These are phyloP conservation scores for Beauveria bassiana DNA, from an alignment of 2,329 filamentous ascomycete species.

Conservation along the genomic window DNA sequence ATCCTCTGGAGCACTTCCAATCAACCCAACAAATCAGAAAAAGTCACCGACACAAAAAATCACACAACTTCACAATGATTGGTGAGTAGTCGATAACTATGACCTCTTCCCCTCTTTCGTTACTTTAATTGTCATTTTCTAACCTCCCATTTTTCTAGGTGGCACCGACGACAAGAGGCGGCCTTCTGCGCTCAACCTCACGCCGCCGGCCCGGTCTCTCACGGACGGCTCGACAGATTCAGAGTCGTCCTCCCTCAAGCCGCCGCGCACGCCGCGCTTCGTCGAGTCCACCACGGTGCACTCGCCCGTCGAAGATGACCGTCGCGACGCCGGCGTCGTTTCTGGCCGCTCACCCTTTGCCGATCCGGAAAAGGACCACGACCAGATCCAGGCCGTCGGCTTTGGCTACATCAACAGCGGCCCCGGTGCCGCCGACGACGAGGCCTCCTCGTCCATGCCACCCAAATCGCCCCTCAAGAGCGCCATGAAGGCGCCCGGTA, in stretches of 20 bases:
- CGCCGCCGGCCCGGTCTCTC: conserved; percentile 39
- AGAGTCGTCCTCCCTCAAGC: conserved; percentile 51
- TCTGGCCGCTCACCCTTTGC: conserved; percentile 45
- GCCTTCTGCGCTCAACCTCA: conserved; percentile 47
- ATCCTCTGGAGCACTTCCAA: background rate
- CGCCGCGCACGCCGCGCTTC: conserved; percentile 69
- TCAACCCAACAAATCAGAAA: background rate
- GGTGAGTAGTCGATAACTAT: background rate
- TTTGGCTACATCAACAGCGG: conserved; percentile 78
- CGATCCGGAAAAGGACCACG: conserved; percentile 41
- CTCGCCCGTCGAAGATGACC: conserved; percentile 56
- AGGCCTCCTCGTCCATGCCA: conserved; percentile 47
- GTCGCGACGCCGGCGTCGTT: conserved; percentile 17
- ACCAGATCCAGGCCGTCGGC: conserved; percentile 76
- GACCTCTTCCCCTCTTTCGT: conserved; percentile 11
- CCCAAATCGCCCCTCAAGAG: conserved; percentile 77
- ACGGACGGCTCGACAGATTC: conserved; percentile 45
- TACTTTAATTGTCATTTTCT: background rate
- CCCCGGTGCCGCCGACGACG: conserved; percentile 45
- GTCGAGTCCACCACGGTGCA: conserved; percentile 73
- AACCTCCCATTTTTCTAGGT: conserved; percentile 14
- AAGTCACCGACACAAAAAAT: background rate
- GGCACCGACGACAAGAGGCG: conserved; percentile 46
- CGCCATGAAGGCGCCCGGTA: conserved; percentile 80
- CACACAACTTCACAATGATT: conserved; percentile 3